phyloP scores from a whole-genome alignment of 2,329 filamentous ascomycete species.

The Fusarium continuum region DNA sequence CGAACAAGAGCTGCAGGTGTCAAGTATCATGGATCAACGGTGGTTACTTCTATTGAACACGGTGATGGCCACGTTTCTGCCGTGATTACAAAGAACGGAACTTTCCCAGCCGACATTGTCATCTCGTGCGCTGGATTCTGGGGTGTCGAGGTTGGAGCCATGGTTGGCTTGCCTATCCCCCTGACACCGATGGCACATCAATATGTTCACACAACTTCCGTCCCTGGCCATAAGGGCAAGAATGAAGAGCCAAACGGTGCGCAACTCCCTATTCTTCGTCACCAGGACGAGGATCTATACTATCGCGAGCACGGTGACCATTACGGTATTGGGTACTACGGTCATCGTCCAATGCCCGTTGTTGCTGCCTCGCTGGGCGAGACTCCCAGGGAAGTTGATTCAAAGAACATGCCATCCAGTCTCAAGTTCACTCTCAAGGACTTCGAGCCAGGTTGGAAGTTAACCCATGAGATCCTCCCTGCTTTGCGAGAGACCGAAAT shows the following conservation, averaged over 20 bases:
- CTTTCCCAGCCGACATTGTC: conserved; percentile 66
- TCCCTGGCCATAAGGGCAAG: conserved; percentile 55
- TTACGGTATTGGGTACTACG: conserved; percentile 71
- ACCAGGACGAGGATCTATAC: conserved; percentile 72
- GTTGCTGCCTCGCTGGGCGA: conserved; percentile 62
- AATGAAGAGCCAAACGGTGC: conserved; percentile 57
- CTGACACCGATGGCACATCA: conserved; percentile 70
- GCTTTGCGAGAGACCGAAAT: conserved; percentile 60
- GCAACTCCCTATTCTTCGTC: conserved; percentile 65
- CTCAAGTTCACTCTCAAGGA: conserved; percentile 67
- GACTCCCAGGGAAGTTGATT: conserved; percentile 63
- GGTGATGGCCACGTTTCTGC: conserved; percentile 62
- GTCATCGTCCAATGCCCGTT: conserved; percentile 69
- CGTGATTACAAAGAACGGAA: conserved; percentile 59
- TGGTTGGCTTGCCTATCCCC: conserved; percentile 67
- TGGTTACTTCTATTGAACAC: conserved; percentile 66
- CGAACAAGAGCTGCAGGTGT: conserved; percentile 67
- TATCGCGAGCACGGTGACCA: conserved; percentile 71
- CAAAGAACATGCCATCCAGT: conserved; percentile 71
- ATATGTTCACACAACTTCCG: conserved; percentile 68
- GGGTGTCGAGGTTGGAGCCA: conserved; percentile 71
- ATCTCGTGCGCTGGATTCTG: conserved; percentile 72
- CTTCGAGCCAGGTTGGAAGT: conserved; percentile 68
- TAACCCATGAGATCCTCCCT: conserved; percentile 64
- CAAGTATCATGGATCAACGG: conserved; percentile 63